Conservation (phyloP, 2,329 filamentous ascomycete genomes). For the Fusarium brachygibbosum region DNA sequence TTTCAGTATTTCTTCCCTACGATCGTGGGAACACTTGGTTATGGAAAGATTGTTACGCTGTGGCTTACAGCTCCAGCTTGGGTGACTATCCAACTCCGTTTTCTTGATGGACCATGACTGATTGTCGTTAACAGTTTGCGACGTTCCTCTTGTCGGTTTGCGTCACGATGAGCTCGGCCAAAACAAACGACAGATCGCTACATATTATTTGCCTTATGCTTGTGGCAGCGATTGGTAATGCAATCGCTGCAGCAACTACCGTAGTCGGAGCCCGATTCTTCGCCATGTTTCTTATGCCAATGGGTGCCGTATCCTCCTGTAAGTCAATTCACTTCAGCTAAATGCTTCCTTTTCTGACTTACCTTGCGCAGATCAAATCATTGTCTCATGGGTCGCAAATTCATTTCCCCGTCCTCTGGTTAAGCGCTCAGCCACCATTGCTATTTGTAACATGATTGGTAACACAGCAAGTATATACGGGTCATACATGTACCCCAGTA, state of each 20-base stretch:
- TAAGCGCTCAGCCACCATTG: slow-evolving; percentile 74
- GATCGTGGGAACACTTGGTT: slow-evolving; percentile 72
- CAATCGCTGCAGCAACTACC: slow-evolving; percentile 66
- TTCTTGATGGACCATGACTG: background rate
- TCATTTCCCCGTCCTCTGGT: slow-evolving; percentile 78
- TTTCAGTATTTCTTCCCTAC: slow-evolving; percentile 77
- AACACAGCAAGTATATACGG: slow-evolving; percentile 67
- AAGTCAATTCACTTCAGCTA: slow-evolving; percentile 1
- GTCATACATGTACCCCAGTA: slow-evolving; percentile 62
- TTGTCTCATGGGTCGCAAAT: slow-evolving; percentile 77
- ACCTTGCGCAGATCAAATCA: slow-evolving; percentile 59
- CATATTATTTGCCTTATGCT: slow-evolving; percentile 68
- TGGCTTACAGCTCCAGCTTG: slow-evolving; percentile 71
- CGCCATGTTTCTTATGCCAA: slow-evolving; percentile 73
- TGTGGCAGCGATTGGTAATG: slow-evolving; percentile 66
- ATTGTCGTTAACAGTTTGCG: slow-evolving; percentile 53
- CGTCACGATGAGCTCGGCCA: slow-evolving; percentile 68
- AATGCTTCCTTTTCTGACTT: rapidly evolving
- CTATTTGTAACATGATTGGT: slow-evolving; percentile 76
- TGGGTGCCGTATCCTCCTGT: slow-evolving; percentile 65
- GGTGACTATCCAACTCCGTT: slow-evolving; percentile 53
- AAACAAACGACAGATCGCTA: slow-evolving; percentile 66
- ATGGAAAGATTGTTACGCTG: slow-evolving; percentile 66
- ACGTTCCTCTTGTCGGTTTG: slow-evolving; percentile 67
- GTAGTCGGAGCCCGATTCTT: slow-evolving; percentile 68